These are phyloP conservation scores for Stephanodiscus triporus DNA, from an alignment of 108 stramenopile species.

Conservation along the genomic window DNA sequence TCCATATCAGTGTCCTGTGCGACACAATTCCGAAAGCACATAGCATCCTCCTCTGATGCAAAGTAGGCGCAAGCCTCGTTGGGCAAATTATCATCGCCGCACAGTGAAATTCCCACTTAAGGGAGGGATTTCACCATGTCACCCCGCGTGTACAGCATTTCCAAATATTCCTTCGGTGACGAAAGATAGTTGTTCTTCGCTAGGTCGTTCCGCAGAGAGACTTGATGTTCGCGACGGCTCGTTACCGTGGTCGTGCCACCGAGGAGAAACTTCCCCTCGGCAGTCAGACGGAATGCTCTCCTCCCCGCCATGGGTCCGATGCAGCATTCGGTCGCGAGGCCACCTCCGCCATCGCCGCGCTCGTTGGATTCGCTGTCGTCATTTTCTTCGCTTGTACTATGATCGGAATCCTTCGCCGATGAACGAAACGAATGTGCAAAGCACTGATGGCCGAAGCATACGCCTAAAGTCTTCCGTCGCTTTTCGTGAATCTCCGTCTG, in stretches of 20 bases:
- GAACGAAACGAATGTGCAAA: conserved; percentile 71
- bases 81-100: conserved; percentile 65
- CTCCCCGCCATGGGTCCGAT: conserved; percentile 15
- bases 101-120: conserved; percentile 52
- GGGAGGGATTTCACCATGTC: conserved; percentile 80
- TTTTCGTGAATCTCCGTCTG: conserved; percentile 59
- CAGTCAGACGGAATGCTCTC: neutral
- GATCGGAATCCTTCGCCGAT: neutral
- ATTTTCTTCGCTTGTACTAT: neutral
- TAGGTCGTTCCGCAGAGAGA: neutral
- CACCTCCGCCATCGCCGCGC: conserved; percentile 6
- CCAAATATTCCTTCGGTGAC: conserved; percentile 11
- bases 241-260: conserved; percentile 8
- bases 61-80: conserved; percentile 77
- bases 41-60: conserved; percentile 28
- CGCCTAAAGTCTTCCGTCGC: conserved; percentile 58
- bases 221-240: conserved; percentile 24
- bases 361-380: neutral
- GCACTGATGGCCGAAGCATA: conserved; percentile 88
- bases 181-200: neutral
- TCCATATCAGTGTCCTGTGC: no score
- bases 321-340: conserved; percentile 8
- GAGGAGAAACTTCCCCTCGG: conserved; percentile 11
- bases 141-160: conserved; percentile 79
- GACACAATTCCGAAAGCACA: conserved; percentile 15